phyloP scores from a whole-genome alignment of 1,139 yeast genomes.

The Eremothecium gossypii region DNA sequence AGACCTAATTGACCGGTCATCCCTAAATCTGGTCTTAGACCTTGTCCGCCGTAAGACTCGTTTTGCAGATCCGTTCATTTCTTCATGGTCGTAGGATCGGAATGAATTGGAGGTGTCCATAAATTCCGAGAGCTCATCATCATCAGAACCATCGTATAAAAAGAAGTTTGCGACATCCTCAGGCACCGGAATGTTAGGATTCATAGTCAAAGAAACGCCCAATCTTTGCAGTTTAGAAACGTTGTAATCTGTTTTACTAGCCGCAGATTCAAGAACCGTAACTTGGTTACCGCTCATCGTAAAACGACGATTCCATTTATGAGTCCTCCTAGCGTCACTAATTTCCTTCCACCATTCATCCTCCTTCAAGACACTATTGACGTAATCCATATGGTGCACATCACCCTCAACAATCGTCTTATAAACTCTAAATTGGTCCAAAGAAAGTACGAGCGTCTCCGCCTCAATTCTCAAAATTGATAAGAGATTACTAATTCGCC shows the following conservation, averaged over 20 bases:
- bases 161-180: conserved; percentile 8
- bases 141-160: conserved; percentile 17
- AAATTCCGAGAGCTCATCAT: conserved; percentile 20
- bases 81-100: conserved; percentile 1
- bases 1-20: conserved; percentile 9
- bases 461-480: conserved; percentile 80
- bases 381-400: conserved; percentile 27
- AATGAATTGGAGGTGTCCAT: conserved; percentile 2
- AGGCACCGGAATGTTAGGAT: conserved; percentile 40
- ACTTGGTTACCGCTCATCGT: conserved; percentile 11
- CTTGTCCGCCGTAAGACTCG: background rate
- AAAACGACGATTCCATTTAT: conserved; percentile 22
- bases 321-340: conserved; percentile 43
- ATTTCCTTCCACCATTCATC: conserved; percentile 64
- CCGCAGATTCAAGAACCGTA: conserved; percentile 13
- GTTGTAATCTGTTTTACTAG: conserved; percentile 32
- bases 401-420: conserved; percentile 70
- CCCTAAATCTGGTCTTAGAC: conserved; percentile 4
- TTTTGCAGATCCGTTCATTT: conserved; percentile 1
- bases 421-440: conserved; percentile 58
- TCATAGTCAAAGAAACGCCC: conserved; percentile 71
- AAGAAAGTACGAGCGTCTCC: conserved; percentile 58
- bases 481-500: conserved; percentile 51
- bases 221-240: conserved; percentile 55
- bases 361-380: conserved; percentile 31